Conservation (phyloP, 192 early-diverging fungal species). For the Rhizophagus clarus region DNA sequence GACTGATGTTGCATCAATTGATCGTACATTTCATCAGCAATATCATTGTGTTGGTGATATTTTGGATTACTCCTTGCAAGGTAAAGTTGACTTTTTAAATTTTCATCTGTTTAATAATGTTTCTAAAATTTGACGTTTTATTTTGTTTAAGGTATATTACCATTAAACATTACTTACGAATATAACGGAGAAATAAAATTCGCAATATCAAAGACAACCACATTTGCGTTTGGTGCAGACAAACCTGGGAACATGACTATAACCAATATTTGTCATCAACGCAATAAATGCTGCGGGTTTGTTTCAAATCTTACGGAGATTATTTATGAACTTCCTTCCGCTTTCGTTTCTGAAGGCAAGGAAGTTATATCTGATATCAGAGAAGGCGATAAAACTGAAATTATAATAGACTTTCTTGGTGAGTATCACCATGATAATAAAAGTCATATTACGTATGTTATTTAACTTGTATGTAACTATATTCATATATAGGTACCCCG, state of each 20-base stretch:
- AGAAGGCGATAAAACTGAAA: constrained; percentile 49
- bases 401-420: constrained; percentile 47
- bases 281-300: constrained; percentile 44
- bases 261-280: constrained; percentile 45
- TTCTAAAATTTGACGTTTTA: neutral
- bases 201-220: constrained; percentile 30
- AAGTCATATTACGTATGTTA: neutral
- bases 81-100: constrained; percentile 17
- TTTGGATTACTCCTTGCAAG: constrained; percentile 38
- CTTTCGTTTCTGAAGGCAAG: constrained; percentile 43
- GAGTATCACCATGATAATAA: neutral
- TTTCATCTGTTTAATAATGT: neutral
- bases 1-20: constrained; percentile 26
- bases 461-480: neutral
- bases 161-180: constrained; percentile 35
- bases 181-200: constrained; percentile 38
- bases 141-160: constrained; percentile 10
- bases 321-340: constrained; percentile 45
- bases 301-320: constrained; percentile 41
- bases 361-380: constrained; percentile 47
- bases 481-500: constrained; percentile 33
- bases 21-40: constrained; percentile 14
- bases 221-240: constrained; percentile 42
- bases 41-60: constrained; percentile 50
- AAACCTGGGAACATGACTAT: constrained; percentile 53